phyloP scores from a whole-genome alignment of 2,329 filamentous ascomycete species.

The Waltergamsia citrina region DNA sequence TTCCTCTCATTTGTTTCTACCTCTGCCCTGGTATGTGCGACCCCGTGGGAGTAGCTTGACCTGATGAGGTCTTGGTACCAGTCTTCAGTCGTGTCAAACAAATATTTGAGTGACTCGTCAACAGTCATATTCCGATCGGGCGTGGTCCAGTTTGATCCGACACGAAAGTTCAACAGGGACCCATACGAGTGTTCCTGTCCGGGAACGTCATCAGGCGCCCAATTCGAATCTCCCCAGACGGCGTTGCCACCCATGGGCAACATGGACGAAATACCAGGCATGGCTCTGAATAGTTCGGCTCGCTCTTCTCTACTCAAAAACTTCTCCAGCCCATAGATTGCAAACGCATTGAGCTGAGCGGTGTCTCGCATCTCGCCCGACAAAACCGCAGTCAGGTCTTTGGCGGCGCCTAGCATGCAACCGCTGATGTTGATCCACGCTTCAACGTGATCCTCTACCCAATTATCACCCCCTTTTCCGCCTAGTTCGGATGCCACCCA shows the following conservation, averaged over 20 bases:
- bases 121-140: conserved; percentile 73
- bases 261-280: conserved; percentile 97
- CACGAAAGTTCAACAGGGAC: conserved; percentile 74
- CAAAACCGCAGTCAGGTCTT: conserved; percentile 80
- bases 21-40: conserved; percentile 70
- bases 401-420: conserved; percentile 92
- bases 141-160: conserved; percentile 51
- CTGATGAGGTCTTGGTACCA: conserved; percentile 76
- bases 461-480: conserved; percentile 72
- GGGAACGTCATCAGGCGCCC: conserved; percentile 78
- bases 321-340: conserved; percentile 92
- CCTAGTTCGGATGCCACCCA: conserved; percentile 72
- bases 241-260: conserved; percentile 86
- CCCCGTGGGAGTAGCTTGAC: conserved; percentile 74
- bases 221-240: conserved; percentile 85
- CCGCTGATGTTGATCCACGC: conserved; percentile 98
- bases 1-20: conserved; percentile 76
- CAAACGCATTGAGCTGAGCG: conserved; percentile 90
- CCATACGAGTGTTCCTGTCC: conserved; percentile 69
- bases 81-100: conserved; percentile 67
- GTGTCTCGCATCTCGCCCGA: conserved; percentile 99
- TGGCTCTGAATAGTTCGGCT: conserved; percentile 87
- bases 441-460: conserved; percentile 86
- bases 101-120: conserved; percentile 63
- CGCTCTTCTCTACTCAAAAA: conserved; percentile 87